Percentiles rank a stretch among this genome's conserved stretches.
These are phyloP conservation scores for Camelina neglecta DNA, from an alignment of 345 rosid species.

Conservation along the genomic window DNA sequence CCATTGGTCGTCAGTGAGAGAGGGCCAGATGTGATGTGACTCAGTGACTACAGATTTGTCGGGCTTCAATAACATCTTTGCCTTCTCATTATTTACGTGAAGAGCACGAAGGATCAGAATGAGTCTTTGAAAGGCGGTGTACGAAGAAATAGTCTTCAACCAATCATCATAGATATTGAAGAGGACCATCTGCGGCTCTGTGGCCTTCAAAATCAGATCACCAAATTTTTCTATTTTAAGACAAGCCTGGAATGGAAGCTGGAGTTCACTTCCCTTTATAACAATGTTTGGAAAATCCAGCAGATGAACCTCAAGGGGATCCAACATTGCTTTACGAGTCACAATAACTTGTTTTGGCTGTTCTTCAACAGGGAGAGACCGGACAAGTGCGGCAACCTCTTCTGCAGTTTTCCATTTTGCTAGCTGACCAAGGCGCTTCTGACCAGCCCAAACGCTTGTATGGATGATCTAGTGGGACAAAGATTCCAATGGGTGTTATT, in stretches of 20 bases:
- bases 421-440: conserved; percentile 99
- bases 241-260: conserved; percentile 98
- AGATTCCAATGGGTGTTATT: conserved; percentile 23
- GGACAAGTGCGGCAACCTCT: conserved; percentile 99
- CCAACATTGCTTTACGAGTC: conserved; percentile 98
- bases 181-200: conserved; percentile 97
- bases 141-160: conserved; percentile 97
- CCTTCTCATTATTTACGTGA: conserved; percentile 99
- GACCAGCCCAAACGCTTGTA: conserved; percentile 99
- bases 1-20: conserved; percentile 98
- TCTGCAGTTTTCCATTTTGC: conserved; percentile 99
- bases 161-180: conserved; percentile 99
- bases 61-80: conserved; percentile 97
- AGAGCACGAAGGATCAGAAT: conserved; percentile 98
- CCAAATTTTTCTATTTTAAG: conserved; percentile 99
- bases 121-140: conserved; percentile 97
- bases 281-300: conserved; percentile 99
- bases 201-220: conserved; percentile 92
- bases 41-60: conserved; percentile 92
- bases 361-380: conserved; percentile 98
- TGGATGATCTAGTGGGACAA: conserved; percentile 75
- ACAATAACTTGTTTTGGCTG: conserved; percentile 99
- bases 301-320: conserved; percentile 99
- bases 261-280: conserved; percentile 98
- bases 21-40: conserved; percentile 99